Percentiles rank a stretch among this genome's conserved stretches.
These are phyloP conservation scores for Aspergillus sp. DNA, from an alignment of 2,329 filamentous ascomycete genomes.

Conservation along the genomic window DNA sequence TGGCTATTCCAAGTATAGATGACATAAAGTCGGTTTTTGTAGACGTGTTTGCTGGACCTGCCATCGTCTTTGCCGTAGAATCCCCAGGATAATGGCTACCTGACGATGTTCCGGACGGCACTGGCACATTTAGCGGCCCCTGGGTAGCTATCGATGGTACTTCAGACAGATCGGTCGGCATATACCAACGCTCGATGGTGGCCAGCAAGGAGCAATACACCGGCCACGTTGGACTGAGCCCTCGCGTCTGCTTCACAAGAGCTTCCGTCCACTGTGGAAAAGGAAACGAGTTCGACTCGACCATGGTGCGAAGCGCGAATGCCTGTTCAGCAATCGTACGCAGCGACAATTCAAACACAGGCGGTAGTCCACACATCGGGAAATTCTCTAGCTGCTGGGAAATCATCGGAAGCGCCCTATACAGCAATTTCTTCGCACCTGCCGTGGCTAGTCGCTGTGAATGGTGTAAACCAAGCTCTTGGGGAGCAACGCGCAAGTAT, in stretches of 20 bases:
- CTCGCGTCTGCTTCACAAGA: conserved; percentile 20
- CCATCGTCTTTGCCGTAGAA: conserved; percentile 2
- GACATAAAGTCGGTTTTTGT: conserved; percentile 17
- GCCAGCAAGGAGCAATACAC: conserved; percentile 25
- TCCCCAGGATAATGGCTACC: background rate
- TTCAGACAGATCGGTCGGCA: conserved; percentile 10
- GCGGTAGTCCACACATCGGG: conserved; percentile 27
- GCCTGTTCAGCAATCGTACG: conserved; percentile 31
- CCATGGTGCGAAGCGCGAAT: conserved; percentile 19
- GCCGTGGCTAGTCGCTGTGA: conserved; percentile 27
- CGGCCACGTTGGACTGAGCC: conserved; percentile 25
- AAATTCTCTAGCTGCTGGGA: conserved; percentile 33
- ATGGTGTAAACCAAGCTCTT: conserved; percentile 23
- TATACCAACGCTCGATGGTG: conserved; percentile 22
- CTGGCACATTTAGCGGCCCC: no score
- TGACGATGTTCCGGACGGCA: no score
- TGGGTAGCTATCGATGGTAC: conserved; percentile 6
- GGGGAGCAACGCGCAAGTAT: conserved; percentile 25
- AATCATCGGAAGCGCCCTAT: conserved; percentile 26
- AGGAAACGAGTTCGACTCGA: conserved; percentile 26
- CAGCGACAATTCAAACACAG: conserved; percentile 30
- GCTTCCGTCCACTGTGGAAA: conserved; percentile 28
- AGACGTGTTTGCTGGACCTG: conserved; percentile 5
- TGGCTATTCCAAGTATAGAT: conserved; percentile 25
- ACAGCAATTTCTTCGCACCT: conserved; percentile 31